Base-by-base conservation (phyloP, 129 eudicot species). In the Helianthus tuberosus region DNA sequence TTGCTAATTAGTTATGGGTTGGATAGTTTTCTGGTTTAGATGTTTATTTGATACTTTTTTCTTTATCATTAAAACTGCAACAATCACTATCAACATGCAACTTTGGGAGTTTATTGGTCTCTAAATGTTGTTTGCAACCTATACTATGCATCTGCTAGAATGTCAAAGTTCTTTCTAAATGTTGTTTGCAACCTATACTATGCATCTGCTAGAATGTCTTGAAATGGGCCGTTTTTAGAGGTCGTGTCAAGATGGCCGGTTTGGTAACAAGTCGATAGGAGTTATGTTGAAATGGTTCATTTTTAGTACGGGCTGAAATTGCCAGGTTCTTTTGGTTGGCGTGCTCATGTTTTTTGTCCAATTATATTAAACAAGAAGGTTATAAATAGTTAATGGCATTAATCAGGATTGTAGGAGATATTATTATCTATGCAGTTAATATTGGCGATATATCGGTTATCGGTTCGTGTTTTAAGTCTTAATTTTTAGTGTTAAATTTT, bases 21-120 rank as follows among this genome's bases (percentile, higher is more conserved):
- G 75, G 64, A 65, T 65, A 65, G 10, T 17, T 15, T 39, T 16
- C 52, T 15, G 52, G 69, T 65, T 65, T 65, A 16, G 32, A 41
- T 65, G 14, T 5, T 38, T 5, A 65, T 65, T 36, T 39, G 69
- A 65, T 65, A 3, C 35, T 65, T 36, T 41, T 3, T 65, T 65
- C 23, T 20, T 41, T 3, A 8, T 65, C 32, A 15, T 41, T 35
- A 41, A 16, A 65, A 16, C 70, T 65, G 9, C 52, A 65, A 65
- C 9, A 43, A 41, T 65, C 35, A 1, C 35, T 15, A 7, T 68
- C 49, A 12, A 25, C 61, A 68, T 13, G 60, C 14, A 60, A 12
- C 16, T 1, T 27, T 60, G 43, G 13, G 10, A 5, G 23, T 20
- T 20, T 20, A 20, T 20, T 20, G 23, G 23, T 20, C 23, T 20